Conservation (phyloP, 441 rosid genomes). For the Aquilaria agallochum region DNA sequence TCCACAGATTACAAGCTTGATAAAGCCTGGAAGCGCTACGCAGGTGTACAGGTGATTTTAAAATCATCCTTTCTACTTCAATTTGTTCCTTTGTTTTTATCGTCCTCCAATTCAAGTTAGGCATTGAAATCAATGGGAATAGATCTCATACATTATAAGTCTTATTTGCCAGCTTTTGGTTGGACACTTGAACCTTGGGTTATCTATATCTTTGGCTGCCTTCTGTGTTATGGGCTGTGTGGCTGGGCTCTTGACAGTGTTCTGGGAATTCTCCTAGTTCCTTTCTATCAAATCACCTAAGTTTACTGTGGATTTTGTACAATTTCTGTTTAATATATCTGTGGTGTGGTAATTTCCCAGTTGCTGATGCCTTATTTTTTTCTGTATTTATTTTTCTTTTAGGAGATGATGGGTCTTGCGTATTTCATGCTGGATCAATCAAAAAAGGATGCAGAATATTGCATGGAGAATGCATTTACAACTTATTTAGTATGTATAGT, state of each 20-base stretch:
- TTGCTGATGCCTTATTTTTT: no score
- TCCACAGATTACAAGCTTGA: constrained; percentile 98
- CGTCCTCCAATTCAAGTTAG: constrained; percentile 4
- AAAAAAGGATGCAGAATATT: constrained; percentile 91
- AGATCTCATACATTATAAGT: no score
- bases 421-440: constrained; percentile 97
- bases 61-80: constrained; percentile 13
- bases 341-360: no score
- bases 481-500: constrained; percentile 73
- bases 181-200: neutral
- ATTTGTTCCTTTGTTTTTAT: constrained; percentile 1
- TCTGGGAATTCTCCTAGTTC: neutral
- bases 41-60: constrained; percentile 90
- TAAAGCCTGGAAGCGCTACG: constrained; percentile 98
- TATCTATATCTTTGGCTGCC: neutral
- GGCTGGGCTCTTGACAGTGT: neutral
- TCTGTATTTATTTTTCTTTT: constrained; percentile 24
- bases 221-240: neutral
- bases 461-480: constrained; percentile 98
- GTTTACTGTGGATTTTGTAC: neutral
- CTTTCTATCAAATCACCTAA: neutral
- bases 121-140: no score
- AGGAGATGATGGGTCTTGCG: constrained; percentile 99
- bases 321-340: neutral
- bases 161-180: no score